Percentiles rank a stretch among this genome's conserved stretches.
phyloP scores from a whole-genome alignment of 495 filamentous ascomycete genomes.

The Talaromyces borbonicus region DNA sequence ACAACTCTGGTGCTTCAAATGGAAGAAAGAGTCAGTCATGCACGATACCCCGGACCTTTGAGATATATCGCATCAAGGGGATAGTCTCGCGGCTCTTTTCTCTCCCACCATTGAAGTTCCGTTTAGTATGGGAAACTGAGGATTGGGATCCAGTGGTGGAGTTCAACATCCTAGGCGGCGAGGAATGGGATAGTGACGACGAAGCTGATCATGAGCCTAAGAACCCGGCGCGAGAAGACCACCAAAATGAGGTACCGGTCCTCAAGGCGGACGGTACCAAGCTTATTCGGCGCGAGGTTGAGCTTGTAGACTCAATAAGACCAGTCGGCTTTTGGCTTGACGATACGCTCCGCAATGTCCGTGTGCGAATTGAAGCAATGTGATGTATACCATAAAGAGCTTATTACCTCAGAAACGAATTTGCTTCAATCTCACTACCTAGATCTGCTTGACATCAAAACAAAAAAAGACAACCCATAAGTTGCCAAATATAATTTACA shows the following conservation, averaged over 20 bases:
- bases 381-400: no score
- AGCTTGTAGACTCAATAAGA: conserved; percentile 70
- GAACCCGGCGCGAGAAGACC: conserved; percentile 9
- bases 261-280: conserved; percentile 25
- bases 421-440: no score
- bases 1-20: background rate
- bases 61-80: conserved; percentile 73
- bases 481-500: no score
- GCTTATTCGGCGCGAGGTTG: conserved; percentile 66
- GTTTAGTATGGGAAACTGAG: conserved; percentile 71
- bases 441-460: no score
- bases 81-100: conserved; percentile 63
- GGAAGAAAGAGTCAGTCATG: conserved; percentile 15
- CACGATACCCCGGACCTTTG: conserved; percentile 63
- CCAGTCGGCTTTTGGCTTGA: conserved; percentile 78
- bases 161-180: conserved; percentile 47
- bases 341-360: conserved; percentile 46
- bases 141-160: conserved; percentile 68
- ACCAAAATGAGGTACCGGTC: conserved; percentile 2
- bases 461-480: no score
- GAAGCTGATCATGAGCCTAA: conserved; percentile 33
- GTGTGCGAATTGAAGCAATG: conserved; percentile 53
- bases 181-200: conserved; percentile 47
- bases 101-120: conserved; percentile 49
- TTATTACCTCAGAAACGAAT: no score